Base-by-base conservation (phyloP, 164 flowering plant genomes). In the Aristolochia contorta region DNA sequence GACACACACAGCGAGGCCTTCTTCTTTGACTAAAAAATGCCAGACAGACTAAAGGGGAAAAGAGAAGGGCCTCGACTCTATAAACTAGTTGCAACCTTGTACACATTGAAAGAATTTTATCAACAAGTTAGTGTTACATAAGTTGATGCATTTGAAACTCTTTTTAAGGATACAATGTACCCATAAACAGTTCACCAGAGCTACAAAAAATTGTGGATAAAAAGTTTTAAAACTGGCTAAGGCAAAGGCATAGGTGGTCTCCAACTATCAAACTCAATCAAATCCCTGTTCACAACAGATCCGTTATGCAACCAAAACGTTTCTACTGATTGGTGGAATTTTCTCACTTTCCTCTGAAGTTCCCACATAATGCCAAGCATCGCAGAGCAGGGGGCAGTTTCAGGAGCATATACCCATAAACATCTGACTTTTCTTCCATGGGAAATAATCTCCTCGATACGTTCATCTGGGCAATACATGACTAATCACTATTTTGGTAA, bases 261-360 rank as follows among this genome's bases (percentile, higher is more conserved):
- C 97, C 99, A 87, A 21, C 74, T 62, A 33, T 69, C 69, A 58
- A 93, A 87, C 43, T 76, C 70, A 5, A 77, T 80, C 69, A 90
- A 67, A 65, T 88, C 69, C 72, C 92, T 77, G 65, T 88, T 85
- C 14, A 93, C 85, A 50, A 86, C 53, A 18, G 91, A 70, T 30
- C 85, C 78, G 50, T 90, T 90, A 64, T 93, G 99, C 70, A 93
- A 73, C 99, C 99, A 93, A 69, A 93, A 93, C 21, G 99, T 90
- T 69, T 93, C 96, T 1, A 82, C 43, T 1, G 99, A 93, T 60
- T 90, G 99, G 64, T 86, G 96, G 66, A 93, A 93, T 37, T 47
- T 69, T 70, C 99, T 84, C 60, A 82, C 88, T 75, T 84, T 90
- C 69, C 85, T 78, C 69, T 90, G 97, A 54, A 88, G 93, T 59